A percentile compares a stretch with the other conserved stretches of the same genome.
phyloP scores from a whole-genome alignment of 176 grass and related monocot genomes.

The Cenchrus americanus region DNA sequence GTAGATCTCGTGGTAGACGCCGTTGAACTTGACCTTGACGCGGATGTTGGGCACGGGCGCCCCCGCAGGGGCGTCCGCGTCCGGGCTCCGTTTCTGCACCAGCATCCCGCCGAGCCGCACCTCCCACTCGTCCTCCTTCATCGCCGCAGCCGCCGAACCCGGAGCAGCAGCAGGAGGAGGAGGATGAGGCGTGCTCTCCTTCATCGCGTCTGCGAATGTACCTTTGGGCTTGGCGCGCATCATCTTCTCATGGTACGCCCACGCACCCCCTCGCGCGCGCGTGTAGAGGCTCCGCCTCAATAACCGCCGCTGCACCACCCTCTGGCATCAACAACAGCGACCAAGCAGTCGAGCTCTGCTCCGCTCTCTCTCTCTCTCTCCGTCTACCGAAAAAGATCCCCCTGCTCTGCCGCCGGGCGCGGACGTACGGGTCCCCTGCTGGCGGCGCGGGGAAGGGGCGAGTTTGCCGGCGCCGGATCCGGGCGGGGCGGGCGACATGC shows the following conservation, averaged over 20 bases:
- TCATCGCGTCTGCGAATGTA: slow-evolving; percentile 59
- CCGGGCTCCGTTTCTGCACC: slow-evolving; percentile 77
- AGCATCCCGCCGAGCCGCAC: slow-evolving; percentile 89
- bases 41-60: slow-evolving; percentile 72
- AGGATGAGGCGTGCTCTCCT: slow-evolving; percentile 33
- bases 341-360: neutral
- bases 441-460: slow-evolving; percentile 3
- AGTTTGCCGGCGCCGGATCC: slow-evolving; percentile 36
- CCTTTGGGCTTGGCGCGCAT: slow-evolving; percentile 60
- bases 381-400: neutral
- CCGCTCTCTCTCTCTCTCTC: neutral
- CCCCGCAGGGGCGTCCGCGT: slow-evolving; percentile 50
- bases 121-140: slow-evolving; percentile 76
- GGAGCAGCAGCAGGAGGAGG: neutral
- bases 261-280: neutral
- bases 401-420: neutral
- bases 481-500: slow-evolving; percentile 3
- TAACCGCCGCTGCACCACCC: neutral
- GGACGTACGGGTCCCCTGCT: neutral
- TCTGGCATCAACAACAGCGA: neutral
- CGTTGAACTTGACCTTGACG: slow-evolving; percentile 91
- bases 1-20: slow-evolving; percentile 87
- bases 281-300: neutral
- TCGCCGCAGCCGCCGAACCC: neutral
- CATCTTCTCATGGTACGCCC: slow-evolving; percentile 70